phyloP scores from a whole-genome alignment of 352 stramenopile genomes.

The Globisporangium abappressorium region DNA sequence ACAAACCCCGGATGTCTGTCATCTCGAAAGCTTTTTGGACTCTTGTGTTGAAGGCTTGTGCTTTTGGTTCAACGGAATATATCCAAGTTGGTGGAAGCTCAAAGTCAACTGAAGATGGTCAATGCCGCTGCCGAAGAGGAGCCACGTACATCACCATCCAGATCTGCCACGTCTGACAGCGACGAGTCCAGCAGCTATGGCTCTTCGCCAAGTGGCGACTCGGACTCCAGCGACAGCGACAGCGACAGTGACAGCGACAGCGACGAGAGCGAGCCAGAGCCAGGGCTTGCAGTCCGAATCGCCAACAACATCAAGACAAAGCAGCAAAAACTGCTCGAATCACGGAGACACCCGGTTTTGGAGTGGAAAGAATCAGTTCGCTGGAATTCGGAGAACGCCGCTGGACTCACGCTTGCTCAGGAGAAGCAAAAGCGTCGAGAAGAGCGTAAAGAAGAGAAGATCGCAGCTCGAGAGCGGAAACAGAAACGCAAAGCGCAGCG shows the following conservation, averaged over 20 bases:
- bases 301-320: constrained; percentile 28
- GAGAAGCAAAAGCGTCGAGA: constrained; percentile 23
- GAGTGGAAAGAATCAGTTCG: constrained; percentile 46
- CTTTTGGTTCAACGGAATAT: neutral
- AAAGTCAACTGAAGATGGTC: neutral
- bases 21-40: too few species aligned
- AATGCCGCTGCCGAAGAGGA: neutral
- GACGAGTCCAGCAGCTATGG: constrained; percentile 20
- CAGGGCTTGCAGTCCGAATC: constrained; percentile 19
- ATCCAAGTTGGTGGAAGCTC: neutral
- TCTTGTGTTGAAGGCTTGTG: neutral
- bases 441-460: constrained; percentile 24
- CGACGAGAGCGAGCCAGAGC: constrained; percentile 31
- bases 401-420: constrained; percentile 24
- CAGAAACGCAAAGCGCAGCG: constrained; percentile 42
- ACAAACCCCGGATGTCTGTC: neutral
- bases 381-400: constrained; percentile 41
- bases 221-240: constrained; percentile 27
- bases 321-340: constrained; percentile 39
- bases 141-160: neutral
- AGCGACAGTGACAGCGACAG: constrained; percentile 30
- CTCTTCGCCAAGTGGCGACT: constrained; percentile 16
- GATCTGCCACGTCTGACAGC: neutral
- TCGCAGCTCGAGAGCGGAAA: constrained; percentile 38
- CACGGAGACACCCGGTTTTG: constrained; percentile 39